Evolutionary conservation across 164 flowering plant species (phyloP).

Genomic region (Akebia trifoliata): DNA sequence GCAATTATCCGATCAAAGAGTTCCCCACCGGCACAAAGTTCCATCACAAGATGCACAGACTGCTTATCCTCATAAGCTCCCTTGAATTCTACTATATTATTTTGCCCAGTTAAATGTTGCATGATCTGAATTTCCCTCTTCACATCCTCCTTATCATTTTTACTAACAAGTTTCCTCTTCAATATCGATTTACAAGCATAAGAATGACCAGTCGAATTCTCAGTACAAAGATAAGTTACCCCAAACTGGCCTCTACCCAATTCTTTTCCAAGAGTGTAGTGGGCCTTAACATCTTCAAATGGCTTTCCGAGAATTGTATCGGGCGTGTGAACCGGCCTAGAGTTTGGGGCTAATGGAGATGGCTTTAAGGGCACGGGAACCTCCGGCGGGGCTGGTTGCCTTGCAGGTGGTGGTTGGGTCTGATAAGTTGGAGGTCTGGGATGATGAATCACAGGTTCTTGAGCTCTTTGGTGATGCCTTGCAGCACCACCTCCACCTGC

Average conservation of each 20-base stretch:
- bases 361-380: slow-evolving; percentile 10
- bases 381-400: not conserved
- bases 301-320: slow-evolving; percentile 53
- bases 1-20: slow-evolving; percentile 73
- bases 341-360: slow-evolving; percentile 3
- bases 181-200: slow-evolving; percentile 74
- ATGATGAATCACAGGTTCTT: slow-evolving; percentile 11
- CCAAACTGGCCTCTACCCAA: slow-evolving; percentile 82
- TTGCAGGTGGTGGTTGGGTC: not conserved
- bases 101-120: slow-evolving; percentile 77
- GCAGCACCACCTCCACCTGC: slow-evolving; percentile 11
- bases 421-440: slow-evolving; percentile 1
- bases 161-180: slow-evolving; percentile 56
- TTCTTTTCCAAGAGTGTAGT: slow-evolving; percentile 58
- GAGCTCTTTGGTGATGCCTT: slow-evolving; percentile 19
- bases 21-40: slow-evolving; percentile 80
- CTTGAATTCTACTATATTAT: slow-evolving; percentile 64
- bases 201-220: slow-evolving; percentile 47
- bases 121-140: slow-evolving; percentile 66
- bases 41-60: slow-evolving; percentile 70
- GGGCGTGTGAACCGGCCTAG: slow-evolving; percentile 10
- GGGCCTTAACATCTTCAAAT: slow-evolving; percentile 43
- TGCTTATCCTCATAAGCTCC: slow-evolving; percentile 74
- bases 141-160: slow-evolving; percentile 57
- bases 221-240: slow-evolving; percentile 58